Evolutionary conservation across 2,329 filamentous ascomycete species (phyloP).

Genomic region (Aspergillus caelatus): DNA sequence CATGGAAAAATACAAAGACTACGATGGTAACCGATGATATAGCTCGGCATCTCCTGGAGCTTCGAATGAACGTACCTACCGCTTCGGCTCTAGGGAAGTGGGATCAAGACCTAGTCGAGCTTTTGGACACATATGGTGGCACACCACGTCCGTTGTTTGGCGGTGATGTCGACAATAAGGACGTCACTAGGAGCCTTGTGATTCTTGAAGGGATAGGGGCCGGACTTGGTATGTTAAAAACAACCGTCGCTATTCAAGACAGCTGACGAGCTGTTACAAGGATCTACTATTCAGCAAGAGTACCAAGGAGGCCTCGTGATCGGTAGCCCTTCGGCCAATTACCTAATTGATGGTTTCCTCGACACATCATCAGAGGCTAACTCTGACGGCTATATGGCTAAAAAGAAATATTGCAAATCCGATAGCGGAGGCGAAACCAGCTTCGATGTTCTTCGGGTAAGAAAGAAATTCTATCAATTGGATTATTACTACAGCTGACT

Average conservation of each 20-base stretch:
- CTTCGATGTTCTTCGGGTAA: conserved; percentile 9
- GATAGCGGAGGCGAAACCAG: neutral
- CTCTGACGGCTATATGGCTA: neutral
- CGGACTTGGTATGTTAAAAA: conserved; percentile 60
- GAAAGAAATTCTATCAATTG: neutral
- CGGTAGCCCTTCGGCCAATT: neutral
- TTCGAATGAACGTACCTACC: conserved; percentile 55
- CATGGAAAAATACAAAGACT: conserved; percentile 4
- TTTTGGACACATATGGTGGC: conserved; percentile 65
- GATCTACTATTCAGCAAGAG: conserved; percentile 13
- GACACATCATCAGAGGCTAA: conserved; percentile 3
- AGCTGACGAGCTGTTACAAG: conserved; percentile 5
- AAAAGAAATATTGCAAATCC: conserved; percentile 15
- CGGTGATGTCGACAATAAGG: conserved; percentile 22
- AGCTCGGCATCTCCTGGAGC: conserved; percentile 44
- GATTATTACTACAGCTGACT: neutral
- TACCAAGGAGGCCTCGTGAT: conserved; percentile 11
- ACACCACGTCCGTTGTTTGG: conserved; percentile 55
- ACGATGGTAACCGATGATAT: conserved; percentile 30
- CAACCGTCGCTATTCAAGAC: conserved; percentile 27
- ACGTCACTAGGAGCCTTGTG: conserved; percentile 35
- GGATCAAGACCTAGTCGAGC: conserved; percentile 55
- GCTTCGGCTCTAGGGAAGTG: conserved; percentile 42
- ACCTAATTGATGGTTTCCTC: conserved; percentile 11
- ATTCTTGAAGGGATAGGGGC: conserved; percentile 61